Evolutionary conservation across 208 protist genomes (phyloP), one percentile per base, ranked within the genome.

Genomic region (Strigomonas oncopelti): DNA sequence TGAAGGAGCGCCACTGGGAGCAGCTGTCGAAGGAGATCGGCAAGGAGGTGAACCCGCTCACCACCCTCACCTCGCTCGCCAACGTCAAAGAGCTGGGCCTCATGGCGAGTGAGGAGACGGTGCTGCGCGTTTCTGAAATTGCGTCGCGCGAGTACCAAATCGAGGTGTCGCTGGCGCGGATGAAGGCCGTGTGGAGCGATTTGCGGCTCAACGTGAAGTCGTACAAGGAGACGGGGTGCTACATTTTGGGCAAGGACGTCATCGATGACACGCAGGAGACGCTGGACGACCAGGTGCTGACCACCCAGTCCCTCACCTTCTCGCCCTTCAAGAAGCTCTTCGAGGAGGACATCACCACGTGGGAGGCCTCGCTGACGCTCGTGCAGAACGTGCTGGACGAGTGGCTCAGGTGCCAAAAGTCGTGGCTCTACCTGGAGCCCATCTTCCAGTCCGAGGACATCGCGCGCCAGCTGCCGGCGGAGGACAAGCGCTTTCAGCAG

Each of bases 381-480:
- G 84, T 97, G 32, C 90, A 96, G 56, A 81, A 91, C 69, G 94
- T 98, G 22, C 72, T 99, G 27, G 96, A 98, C 61, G 93, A 96
- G 72, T 98, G 96, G 96, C 75, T 98, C 28, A 67, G 77, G 51
- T 97, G 92, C 72, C 97, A 99, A 77, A 90, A 93, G 71, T 85
- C 91, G 32, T 99, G 97, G 96, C 83, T 99, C 38, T 98, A 98
- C 70, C 77, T 99, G 20, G 95, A 98, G 71, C 97, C 97, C 65
- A 99, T 99, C 72, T 99, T 99, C 68, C 86, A 93, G 65, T 98
- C 96, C 7, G 95, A 98, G 67, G 97, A 99, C 71, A 99, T 99
- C 62, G 72, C 85, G 42, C 81, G 92, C 28, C 97, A 99, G 77
- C 81, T 99, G 8, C 96, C 96, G 0, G 74, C 74, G 32, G 96